Conservation (phyloP, 768 basidiomycete species). For the Asterophora parasitica region DNA sequence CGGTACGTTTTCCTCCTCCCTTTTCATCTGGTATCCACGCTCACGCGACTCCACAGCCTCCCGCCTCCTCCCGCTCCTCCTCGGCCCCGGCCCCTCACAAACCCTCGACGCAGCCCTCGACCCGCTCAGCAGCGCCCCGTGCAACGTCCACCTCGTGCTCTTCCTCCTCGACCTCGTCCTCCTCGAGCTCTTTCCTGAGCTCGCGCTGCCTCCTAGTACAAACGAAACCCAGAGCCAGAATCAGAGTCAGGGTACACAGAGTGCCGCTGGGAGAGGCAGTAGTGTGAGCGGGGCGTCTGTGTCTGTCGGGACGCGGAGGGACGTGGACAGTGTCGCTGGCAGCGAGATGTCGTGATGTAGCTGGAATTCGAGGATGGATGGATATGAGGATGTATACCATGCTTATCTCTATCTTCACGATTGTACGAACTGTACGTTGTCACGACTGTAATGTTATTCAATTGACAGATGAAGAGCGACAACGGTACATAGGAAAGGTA, state of each 20-base stretch:
- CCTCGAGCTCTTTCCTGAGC: slow-evolving; percentile 74
- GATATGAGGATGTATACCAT: neutral
- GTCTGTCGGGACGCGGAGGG: neutral
- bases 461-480: too few relatives aligned
- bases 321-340: neutral
- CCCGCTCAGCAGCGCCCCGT: slow-evolving; percentile 54
- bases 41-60: slow-evolving; percentile 20
- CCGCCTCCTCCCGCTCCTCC: slow-evolving; percentile 43
- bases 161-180: slow-evolving; percentile 71
- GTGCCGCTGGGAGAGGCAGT: neutral
- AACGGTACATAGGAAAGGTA: too few relatives aligned
- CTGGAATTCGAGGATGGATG: neutral
- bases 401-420: neutral
- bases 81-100: slow-evolving; percentile 47
- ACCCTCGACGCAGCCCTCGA: slow-evolving; percentile 55
- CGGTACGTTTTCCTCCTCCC: slow-evolving; percentile 24
- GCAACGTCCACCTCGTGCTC: slow-evolving; percentile 76
- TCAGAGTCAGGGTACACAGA: too few relatives aligned
- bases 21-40: neutral
- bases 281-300: neutral
- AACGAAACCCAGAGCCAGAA: neutral
- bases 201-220: slow-evolving; percentile 28
- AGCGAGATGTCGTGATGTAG: slow-evolving; percentile 1
- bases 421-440: neutral
- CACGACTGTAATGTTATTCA: too few relatives aligned